A percentile compares a stretch with the other conserved stretches of the same genome.
phyloP scores from a whole-genome alignment of 305 asterid genomes.

The Ajuga reptans region DNA sequence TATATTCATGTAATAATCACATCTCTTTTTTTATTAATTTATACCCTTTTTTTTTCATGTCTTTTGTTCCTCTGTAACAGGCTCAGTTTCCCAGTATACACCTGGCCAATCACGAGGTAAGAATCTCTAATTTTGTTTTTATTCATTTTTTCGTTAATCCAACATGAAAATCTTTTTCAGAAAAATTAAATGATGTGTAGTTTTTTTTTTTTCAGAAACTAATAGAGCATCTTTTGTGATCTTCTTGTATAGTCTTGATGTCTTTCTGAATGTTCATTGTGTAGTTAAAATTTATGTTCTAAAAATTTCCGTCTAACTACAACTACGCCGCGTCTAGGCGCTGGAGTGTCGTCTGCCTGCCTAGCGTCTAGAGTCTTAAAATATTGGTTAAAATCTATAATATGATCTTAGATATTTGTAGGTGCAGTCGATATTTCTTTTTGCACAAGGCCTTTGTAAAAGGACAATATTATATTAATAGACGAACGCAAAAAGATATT shows the following conservation, averaged over 20 bases:
- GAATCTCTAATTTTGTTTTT: background rate
- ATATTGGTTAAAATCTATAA: no score
- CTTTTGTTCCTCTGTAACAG: background rate
- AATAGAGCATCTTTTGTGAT: background rate
- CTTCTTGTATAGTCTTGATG: background rate
- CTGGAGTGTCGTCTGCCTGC: no score
- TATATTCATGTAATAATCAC: background rate
- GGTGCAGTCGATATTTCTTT: background rate
- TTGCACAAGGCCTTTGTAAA: no score
- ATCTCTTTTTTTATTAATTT: background rate
- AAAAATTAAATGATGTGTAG: background rate
- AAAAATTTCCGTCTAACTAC: no score
- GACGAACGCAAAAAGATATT: background rate
- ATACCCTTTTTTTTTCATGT: background rate
- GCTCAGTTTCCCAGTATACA: background rate
- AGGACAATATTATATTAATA: background rate
- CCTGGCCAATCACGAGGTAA: constrained; percentile 5
- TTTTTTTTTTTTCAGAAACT: no score
- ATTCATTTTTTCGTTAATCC: background rate
- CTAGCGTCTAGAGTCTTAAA: no score
- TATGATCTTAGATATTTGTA: no score
- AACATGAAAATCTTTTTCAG: no score
- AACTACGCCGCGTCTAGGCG: no score
- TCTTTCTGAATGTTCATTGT: background rate
- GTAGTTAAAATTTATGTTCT: no score